phyloP scores from a whole-genome alignment of 305 asterid genomes.

The Solanum hybrid region DNA sequence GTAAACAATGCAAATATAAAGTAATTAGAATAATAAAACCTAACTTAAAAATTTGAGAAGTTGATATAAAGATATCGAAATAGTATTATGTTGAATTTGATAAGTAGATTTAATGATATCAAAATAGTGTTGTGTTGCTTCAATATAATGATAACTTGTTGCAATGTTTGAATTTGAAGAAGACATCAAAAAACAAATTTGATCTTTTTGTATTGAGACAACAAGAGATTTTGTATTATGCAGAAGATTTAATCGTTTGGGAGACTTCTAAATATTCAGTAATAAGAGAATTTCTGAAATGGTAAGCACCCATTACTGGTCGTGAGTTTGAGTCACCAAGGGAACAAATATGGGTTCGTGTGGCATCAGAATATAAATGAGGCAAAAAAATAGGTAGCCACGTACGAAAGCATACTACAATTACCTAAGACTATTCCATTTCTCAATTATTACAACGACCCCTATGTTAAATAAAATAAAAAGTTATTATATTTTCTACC shows the following conservation, averaged over 20 bases:
- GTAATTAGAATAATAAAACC: not conserved
- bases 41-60: not conserved
- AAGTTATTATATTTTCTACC: not conserved
- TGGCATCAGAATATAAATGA: not conserved
- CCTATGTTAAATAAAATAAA: not conserved
- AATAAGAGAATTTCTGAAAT: no score
- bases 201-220: not conserved
- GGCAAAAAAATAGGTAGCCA: not conserved
- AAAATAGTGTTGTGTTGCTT: not conserved
- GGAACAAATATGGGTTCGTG: not conserved
- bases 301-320: not conserved
- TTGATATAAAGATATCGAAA: not conserved
- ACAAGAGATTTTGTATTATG: not conserved
- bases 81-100: not conserved
- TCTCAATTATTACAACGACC: not conserved
- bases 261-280: not conserved
- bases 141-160: not conserved
- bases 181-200: not conserved
- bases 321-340: not conserved
- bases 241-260: not conserved
- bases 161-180: not conserved
- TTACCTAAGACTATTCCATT: no score
- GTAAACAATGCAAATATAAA: not conserved
- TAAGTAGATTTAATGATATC: no score
- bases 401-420: not conserved